Conservation (phyloP, 2,329 filamentous ascomycete species). For the Emergomyces africanus region DNA sequence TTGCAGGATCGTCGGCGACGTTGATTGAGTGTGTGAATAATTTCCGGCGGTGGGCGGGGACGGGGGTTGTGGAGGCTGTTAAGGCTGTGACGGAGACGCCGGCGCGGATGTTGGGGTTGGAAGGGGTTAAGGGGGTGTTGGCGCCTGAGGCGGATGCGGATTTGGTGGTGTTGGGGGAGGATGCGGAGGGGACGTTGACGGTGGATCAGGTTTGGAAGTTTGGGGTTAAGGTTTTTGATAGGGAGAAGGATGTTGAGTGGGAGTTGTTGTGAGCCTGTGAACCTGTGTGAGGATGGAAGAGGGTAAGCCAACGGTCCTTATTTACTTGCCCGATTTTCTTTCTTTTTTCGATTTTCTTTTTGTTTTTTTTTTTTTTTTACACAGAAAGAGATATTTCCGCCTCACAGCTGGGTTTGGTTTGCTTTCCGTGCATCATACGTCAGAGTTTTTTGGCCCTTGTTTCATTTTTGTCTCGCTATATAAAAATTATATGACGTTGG, state of each 20-base stretch:
- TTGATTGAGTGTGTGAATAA: conserved; percentile 34
- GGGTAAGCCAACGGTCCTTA: no score
- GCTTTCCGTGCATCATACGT: no score
- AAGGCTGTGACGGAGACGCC: conserved; percentile 28
- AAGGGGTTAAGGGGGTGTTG: conserved; percentile 27
- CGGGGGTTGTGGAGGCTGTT: conserved; percentile 28
- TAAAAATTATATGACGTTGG: neutral
- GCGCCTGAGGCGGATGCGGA: conserved; percentile 31
- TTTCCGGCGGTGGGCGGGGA: conserved; percentile 29
- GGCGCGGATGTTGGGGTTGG: conserved; percentile 26
- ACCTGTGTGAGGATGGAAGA: neutral
- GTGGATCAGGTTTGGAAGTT: conserved; percentile 34
- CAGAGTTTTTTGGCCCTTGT: neutral
- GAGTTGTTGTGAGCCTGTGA: neutral
- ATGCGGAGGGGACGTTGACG: conserved; percentile 21
- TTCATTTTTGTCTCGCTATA: neutral
- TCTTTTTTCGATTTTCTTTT: neutral
- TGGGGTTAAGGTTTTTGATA: conserved; percentile 28
- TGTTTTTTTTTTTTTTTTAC: neutral
- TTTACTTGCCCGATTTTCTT: no score
- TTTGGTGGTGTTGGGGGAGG: conserved; percentile 28
- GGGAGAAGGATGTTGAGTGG: conserved; percentile 15
- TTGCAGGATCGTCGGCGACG: conserved; percentile 52
- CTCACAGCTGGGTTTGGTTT: neutral
- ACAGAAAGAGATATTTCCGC: neutral